phyloP scores from a whole-genome alignment of 192 early-diverging fungal genomes.

The Coemansia sp. region DNA sequence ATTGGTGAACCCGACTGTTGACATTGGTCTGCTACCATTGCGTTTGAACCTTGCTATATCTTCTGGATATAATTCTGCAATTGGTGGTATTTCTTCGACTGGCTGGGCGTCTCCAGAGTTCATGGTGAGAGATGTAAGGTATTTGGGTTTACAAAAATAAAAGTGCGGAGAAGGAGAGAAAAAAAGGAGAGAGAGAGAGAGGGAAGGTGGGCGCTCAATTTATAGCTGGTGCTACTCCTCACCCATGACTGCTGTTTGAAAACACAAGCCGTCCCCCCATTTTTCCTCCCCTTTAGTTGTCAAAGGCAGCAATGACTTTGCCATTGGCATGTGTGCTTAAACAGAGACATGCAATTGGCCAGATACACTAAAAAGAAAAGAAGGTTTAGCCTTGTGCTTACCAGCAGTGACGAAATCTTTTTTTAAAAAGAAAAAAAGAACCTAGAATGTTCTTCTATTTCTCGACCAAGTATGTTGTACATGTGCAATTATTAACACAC shows the following conservation, averaged over 20 bases:
- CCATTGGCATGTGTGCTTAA: neutral
- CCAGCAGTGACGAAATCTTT: neutral
- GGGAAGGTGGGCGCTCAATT: neutral
- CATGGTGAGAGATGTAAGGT: neutral
- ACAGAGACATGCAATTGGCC: neutral
- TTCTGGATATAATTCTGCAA: neutral
- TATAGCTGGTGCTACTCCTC: neutral
- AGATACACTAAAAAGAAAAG: neutral
- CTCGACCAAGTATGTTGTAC: too few species aligned
- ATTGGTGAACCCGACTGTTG: neutral
- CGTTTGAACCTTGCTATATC: neutral
- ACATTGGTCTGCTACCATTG: neutral
- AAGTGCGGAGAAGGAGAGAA: neutral
- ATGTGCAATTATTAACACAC: too few species aligned
- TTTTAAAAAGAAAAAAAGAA: too few species aligned
- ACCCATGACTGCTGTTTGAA: neutral
- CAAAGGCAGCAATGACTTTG: neutral
- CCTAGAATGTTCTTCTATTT: too few species aligned
- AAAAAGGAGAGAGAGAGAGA: neutral
- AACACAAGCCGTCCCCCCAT: neutral
- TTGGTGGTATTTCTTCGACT: neutral
- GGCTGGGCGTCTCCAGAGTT: neutral
- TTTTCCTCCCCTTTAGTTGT: neutral
- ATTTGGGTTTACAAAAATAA: neutral
- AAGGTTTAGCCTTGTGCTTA: neutral